Conservation (phyloP, 257 asterid species). For the Lycium barbarum region DNA sequence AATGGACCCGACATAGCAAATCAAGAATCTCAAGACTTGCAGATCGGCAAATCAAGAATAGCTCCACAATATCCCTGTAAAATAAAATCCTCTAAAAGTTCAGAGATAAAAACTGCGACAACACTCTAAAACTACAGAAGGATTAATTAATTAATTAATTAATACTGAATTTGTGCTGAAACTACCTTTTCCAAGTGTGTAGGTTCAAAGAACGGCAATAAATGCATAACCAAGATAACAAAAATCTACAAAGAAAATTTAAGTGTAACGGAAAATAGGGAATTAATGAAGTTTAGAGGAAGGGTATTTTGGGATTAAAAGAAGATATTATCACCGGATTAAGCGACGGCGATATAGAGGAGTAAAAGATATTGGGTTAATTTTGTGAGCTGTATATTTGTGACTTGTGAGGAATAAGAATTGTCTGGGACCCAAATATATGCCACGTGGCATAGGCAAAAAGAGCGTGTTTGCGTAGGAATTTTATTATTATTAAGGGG, state of each 20-base stretch:
- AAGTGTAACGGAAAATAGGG: slow-evolving; percentile 33
- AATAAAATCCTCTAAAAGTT: background rate
- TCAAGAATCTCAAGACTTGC: slow-evolving; percentile 38
- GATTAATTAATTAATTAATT: background rate
- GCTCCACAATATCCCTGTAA: background rate
- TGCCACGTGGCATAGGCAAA: slow-evolving; percentile 51
- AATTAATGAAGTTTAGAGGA: background rate
- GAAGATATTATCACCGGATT: slow-evolving; percentile 50
- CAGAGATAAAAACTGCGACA: background rate
- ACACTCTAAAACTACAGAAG: background rate
- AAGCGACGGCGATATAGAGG: slow-evolving; percentile 51
- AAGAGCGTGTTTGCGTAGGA: background rate
- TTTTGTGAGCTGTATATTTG: slow-evolving; percentile 33
- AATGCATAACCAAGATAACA: slow-evolving; percentile 40
- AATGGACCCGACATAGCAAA: slow-evolving; percentile 84
- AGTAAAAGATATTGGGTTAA: background rate
- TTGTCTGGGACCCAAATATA: slow-evolving; percentile 40
- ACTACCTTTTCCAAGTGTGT: background rate
- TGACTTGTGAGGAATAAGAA: background rate
- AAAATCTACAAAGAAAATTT: background rate
- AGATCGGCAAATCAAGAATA: background rate
- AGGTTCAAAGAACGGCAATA: slow-evolving; percentile 45
- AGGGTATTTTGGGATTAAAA: background rate
- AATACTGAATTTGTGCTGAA: background rate
- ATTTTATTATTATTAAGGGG: background rate